Base-by-base conservation (phyloP, 345 rosid species). In the Citrus sp. region DNA sequence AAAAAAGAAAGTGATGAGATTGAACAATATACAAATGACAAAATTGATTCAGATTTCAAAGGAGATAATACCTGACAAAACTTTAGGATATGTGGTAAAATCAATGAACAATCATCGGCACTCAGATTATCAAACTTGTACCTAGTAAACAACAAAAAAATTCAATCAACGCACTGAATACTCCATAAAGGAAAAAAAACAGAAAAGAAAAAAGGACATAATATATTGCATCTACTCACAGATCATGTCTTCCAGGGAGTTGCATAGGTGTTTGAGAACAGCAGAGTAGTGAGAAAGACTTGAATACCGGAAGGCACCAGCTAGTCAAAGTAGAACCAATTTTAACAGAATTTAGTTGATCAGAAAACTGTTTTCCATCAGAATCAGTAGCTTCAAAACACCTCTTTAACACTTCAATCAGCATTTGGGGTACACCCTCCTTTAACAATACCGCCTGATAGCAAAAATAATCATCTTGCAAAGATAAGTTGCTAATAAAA, bases 221-320 rank as follows among this genome's bases (percentile, higher is more conserved):
- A 60, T 46, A 64, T 68, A 82, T 32, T 78, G 42, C 70, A 83
- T 72, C 77, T 40, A 92, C 99, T 90, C 86, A 92, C 97, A 83
- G 72, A 80, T 88, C 85, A 76, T 79, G 80, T 75, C 86, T 77
- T 81, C 76, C 89, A 72, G 81, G 79, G 83, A 68, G 66, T 37
- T 75, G 78, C 79, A 73, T 70, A 78, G 88, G 71, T 80, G 84
- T 75, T 85, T 54, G 84, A 70, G 91, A 84, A 84, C 80, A 81
- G 82, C 90, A 88, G 56, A 94, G 89, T 63, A 91, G 88, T 67
- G 92, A 84, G 77, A 94, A 76, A 35, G 93, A 89, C 86, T 83
- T 85, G 83, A 96, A 92, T 61, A 87, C 94, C 37, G 98, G 97
- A 67, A 87, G 77, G 81, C 90, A 92, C 97, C 98, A 96, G 84